A percentile compares a stretch with the other conserved stretches of the same genome.
Evolutionary conservation across 2,329 filamentous ascomycete genomes (phyloP).

Genomic region (Ascochyta rabiei): DNA sequence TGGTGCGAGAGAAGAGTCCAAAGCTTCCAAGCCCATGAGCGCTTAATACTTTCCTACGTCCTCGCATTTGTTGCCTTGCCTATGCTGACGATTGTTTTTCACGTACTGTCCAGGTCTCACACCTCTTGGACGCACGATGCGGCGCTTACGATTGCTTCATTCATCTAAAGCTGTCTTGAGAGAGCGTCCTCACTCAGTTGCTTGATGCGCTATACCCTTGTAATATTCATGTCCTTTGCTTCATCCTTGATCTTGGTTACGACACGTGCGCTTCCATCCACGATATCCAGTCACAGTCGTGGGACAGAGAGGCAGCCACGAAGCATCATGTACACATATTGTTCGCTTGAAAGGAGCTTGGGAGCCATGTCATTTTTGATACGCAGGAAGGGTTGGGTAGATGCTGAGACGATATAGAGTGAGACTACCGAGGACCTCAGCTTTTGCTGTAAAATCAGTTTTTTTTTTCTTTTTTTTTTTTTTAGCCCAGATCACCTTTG

Average conservation of each 20-base stretch:
- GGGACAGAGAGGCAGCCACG: not conserved
- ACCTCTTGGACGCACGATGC: slow-evolving; percentile 44
- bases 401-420: not conserved
- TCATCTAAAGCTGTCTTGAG: slow-evolving; percentile 37
- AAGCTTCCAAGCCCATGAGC: slow-evolving; percentile 33
- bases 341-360: not conserved
- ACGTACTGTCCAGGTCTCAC: slow-evolving; percentile 38
- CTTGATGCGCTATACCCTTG: slow-evolving; percentile 31
- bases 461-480: not conserved
- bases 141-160: slow-evolving; percentile 44
- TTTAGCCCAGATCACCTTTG: not conserved
- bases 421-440: slow-evolving; percentile 3
- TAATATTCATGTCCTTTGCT: slow-evolving; percentile 23
- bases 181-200: slow-evolving; percentile 37
- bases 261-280: not conserved
- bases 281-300: not conserved
- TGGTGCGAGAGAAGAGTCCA: slow-evolving; percentile 41
- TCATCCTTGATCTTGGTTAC: not conserved
- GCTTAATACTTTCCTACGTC: slow-evolving; percentile 19
- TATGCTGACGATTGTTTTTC: slow-evolving; percentile 36
- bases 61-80: slow-evolving; percentile 19
- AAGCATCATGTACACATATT: slow-evolving; percentile 17
- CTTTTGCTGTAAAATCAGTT: not conserved
- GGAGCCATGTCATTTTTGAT: not conserved
- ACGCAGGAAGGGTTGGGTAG: not conserved